phyloP scores from a whole-genome alignment of 768 basidiomycete species.

The Phlebiopsis gigantea region DNA sequence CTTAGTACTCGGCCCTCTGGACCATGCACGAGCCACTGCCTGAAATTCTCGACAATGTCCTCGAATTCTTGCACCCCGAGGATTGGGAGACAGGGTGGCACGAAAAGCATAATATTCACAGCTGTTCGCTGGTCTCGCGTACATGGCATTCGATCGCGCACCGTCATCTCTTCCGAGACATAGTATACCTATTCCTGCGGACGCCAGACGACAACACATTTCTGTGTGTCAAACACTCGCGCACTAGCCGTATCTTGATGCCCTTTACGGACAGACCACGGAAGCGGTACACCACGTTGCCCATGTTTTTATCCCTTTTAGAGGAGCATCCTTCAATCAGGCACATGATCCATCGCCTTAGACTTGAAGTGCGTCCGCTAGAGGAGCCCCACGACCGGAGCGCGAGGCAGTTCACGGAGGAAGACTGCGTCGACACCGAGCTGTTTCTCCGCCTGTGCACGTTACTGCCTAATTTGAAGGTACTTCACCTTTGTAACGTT shows the following conservation, averaged over 20 bases:
- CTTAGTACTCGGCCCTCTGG: too few relatives aligned
- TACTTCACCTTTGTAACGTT: too few relatives aligned
- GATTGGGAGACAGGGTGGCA: background rate
- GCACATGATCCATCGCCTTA: background rate
- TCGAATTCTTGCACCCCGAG: background rate
- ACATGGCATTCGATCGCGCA: background rate
- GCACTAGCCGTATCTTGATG: background rate
- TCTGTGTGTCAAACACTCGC: background rate
- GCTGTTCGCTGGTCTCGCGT: background rate
- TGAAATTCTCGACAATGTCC: background rate
- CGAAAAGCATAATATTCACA: background rate
- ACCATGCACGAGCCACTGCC: background rate
- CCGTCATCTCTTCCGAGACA: background rate
- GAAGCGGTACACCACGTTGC: background rate
- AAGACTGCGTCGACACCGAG: background rate
- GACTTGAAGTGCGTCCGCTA: background rate
- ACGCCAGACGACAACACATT: background rate
- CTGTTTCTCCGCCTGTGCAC: too few relatives aligned
- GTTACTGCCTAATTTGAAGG: too few relatives aligned
- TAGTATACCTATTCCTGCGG: background rate
- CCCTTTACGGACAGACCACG: background rate
- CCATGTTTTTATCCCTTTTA: background rate
- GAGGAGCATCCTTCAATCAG: background rate
- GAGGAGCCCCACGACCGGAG: background rate
- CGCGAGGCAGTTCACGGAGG: background rate